Evolutionary conservation across 208 protist genomes (phyloP).

Genomic region (Leishmania guyanensis): DNA sequence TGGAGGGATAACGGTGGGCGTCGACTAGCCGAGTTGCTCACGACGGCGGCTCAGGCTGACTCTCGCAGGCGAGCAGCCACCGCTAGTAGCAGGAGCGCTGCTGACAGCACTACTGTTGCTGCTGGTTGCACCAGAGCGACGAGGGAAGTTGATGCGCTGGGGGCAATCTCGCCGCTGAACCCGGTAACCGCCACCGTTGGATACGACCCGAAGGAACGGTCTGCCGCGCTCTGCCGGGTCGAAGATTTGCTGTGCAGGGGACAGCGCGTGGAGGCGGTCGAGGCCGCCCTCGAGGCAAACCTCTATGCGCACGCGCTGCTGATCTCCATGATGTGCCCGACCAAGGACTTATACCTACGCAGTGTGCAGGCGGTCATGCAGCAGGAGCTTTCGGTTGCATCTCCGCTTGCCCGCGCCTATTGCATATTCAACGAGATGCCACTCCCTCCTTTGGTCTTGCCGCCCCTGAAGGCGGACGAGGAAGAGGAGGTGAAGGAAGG

Average conservation of each 20-base stretch:
- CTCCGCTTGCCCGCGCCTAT: constrained; percentile 83
- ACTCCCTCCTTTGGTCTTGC: constrained; percentile 49
- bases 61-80: constrained; percentile 12
- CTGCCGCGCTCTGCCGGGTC: constrained; percentile 43
- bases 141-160: background rate
- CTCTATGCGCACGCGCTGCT: constrained; percentile 80
- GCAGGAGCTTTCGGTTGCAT: constrained; percentile 50
- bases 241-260: constrained; percentile 64
- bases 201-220: constrained; percentile 13
- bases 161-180: constrained; percentile 23
- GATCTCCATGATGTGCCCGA: constrained; percentile 88
- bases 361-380: constrained; percentile 62
- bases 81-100: background rate
- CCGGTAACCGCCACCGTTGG: background rate
- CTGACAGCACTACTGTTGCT: background rate
- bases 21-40: constrained; percentile 48
- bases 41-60: constrained; percentile 18
- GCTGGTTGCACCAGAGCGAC: background rate
- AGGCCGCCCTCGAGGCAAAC: constrained; percentile 49
- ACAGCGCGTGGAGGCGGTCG: constrained; percentile 66
- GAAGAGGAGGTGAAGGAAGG: background rate
- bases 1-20: constrained; percentile 60
- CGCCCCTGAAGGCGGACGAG: constrained; percentile 1
- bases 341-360: constrained; percentile 68
- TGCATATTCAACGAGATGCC: constrained; percentile 82